Percentiles rank a stretch among this genome's conserved stretches.
Conservation (phyloP, 2,329 filamentous ascomycete genomes). For the Teratosphaeria pseudoeucalypti region DNA sequence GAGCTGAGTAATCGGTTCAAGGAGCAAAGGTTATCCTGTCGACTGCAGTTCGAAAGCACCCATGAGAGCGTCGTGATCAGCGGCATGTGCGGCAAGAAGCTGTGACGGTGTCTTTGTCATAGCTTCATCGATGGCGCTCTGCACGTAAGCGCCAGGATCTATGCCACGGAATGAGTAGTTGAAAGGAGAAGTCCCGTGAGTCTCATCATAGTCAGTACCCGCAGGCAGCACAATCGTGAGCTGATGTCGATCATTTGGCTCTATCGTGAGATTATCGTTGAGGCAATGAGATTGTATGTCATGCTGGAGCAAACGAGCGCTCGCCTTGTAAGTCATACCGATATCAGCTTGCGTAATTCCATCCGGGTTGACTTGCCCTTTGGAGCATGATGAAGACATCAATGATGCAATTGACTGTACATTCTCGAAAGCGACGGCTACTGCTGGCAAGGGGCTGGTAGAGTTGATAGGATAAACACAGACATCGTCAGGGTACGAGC, state of each 20-base stretch:
- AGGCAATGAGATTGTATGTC: slow-evolving; percentile 13
- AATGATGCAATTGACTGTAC: slow-evolving; percentile 19
- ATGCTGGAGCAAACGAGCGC: slow-evolving; percentile 22
- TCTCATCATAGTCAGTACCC: slow-evolving; percentile 42
- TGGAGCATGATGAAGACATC: slow-evolving; percentile 7
- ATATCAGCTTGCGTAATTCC: slow-evolving; percentile 32
- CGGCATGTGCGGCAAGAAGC: slow-evolving; percentile 28
- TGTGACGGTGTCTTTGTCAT: slow-evolving; percentile 22
- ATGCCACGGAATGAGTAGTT: slow-evolving; percentile 40
- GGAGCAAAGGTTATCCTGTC: slow-evolving; percentile 40
- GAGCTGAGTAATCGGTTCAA: slow-evolving; percentile 46
- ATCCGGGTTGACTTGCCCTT: slow-evolving; percentile 22
- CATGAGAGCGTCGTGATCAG: slow-evolving; percentile 34
- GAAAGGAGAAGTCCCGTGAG: slow-evolving; percentile 34
- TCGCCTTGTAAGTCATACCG: slow-evolving; percentile 37
- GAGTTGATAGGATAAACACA: slow-evolving; percentile 31
- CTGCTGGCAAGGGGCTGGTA: slow-evolving; percentile 26
- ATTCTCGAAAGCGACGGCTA: slow-evolving; percentile 37
- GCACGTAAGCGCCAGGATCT: slow-evolving; percentile 34
- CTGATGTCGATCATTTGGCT: slow-evolving; percentile 13
- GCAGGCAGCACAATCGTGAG: slow-evolving; percentile 35
- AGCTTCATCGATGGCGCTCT: slow-evolving; percentile 25
- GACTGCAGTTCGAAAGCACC: slow-evolving; percentile 29
- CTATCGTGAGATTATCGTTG: slow-evolving; percentile 21
- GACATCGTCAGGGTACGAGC: slow-evolving; percentile 34